A percentile compares a stretch with the other conserved stretches of the same genome.
Conservation (phyloP, 768 basidiomycete genomes). For the Leccinum truebloodii region DNA sequence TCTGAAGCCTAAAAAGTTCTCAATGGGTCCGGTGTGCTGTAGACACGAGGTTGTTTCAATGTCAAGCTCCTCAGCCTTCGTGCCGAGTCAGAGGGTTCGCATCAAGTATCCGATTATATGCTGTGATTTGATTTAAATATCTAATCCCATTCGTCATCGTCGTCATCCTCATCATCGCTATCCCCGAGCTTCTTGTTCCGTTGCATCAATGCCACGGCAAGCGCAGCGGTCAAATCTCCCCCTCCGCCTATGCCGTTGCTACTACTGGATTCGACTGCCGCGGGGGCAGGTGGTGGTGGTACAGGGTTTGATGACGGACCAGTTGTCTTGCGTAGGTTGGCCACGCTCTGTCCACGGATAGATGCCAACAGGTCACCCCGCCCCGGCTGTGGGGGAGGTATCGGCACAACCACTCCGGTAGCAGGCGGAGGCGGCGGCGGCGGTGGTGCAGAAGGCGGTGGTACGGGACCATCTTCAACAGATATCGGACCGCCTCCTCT, state of each 20-base stretch:
- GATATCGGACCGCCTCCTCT: conserved; percentile 19
- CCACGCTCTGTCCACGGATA: conserved; percentile 80
- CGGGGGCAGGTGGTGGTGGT: conserved; percentile 35
- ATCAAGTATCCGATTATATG: conserved; percentile 10
- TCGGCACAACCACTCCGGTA: conserved; percentile 25
- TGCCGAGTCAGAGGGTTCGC: neutral
- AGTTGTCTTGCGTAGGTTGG: conserved; percentile 57
- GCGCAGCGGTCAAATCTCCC: conserved; percentile 77
- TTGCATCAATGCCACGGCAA: conserved; percentile 80
- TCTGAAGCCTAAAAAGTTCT: neutral
- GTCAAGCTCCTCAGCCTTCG: neutral
- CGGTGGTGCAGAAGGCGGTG: conserved; percentile 34
- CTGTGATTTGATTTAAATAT: conserved; percentile 11
- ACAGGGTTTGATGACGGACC: conserved; percentile 33
- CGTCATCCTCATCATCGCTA: conserved; percentile 78
- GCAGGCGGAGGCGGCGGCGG: conserved; percentile 44
- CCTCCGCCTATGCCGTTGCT: conserved; percentile 40
- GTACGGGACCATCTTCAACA: conserved; percentile 27
- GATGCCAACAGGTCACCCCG: conserved; percentile 70
- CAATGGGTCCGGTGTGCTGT: neutral
- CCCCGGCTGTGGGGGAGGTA: conserved; percentile 55
- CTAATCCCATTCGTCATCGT: conserved; percentile 65
- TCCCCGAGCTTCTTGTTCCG: conserved; percentile 88
- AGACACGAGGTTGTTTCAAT: neutral
- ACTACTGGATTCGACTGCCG: conserved; percentile 33